phyloP scores from a whole-genome alignment of 345 rosid species.

The Capsella bursapastoris region DNA sequence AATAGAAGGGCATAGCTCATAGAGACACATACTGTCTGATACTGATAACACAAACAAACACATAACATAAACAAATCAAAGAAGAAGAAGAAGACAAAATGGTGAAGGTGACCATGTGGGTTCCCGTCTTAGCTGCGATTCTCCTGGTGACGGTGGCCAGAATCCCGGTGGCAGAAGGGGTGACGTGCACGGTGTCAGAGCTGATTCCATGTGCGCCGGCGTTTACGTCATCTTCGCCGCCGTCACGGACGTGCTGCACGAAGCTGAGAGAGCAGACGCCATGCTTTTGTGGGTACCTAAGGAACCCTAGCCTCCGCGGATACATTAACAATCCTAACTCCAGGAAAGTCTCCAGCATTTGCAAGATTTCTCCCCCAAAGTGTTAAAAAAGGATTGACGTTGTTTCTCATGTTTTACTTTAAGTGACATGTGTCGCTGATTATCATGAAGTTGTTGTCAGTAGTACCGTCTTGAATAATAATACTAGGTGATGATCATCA shows the following conservation, averaged over 20 bases:
- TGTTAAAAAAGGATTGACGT: constrained; percentile 42
- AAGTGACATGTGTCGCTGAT: constrained; percentile 13
- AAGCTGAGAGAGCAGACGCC: constrained; percentile 69
- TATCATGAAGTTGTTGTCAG: constrained; percentile 19
- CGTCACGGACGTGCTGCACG: constrained; percentile 57
- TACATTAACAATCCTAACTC: constrained; percentile 62
- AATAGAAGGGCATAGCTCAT: constrained; percentile 2
- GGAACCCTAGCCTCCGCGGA: constrained; percentile 50
- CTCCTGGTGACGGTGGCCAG: constrained; percentile 27
- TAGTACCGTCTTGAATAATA: constrained; percentile 18
- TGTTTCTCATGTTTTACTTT: neutral
- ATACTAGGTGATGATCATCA: constrained; percentile 20
- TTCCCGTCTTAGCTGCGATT: constrained; percentile 21
- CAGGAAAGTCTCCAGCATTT: constrained; percentile 41
- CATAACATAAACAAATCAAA: neutral
- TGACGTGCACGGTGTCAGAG: constrained; percentile 53
- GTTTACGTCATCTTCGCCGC: constrained; percentile 43
- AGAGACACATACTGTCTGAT: neutral
- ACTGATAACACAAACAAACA: neutral
- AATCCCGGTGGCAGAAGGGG: constrained; percentile 49
- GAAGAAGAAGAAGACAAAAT: constrained; percentile 23
- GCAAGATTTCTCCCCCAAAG: constrained; percentile 52
- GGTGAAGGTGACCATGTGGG: constrained; percentile 24
- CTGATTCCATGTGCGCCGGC: constrained; percentile 59
- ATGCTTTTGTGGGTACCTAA: constrained; percentile 69